Conservation (phyloP, 2,329 filamentous ascomycete species). For the Neofusicoccum sp. region DNA sequence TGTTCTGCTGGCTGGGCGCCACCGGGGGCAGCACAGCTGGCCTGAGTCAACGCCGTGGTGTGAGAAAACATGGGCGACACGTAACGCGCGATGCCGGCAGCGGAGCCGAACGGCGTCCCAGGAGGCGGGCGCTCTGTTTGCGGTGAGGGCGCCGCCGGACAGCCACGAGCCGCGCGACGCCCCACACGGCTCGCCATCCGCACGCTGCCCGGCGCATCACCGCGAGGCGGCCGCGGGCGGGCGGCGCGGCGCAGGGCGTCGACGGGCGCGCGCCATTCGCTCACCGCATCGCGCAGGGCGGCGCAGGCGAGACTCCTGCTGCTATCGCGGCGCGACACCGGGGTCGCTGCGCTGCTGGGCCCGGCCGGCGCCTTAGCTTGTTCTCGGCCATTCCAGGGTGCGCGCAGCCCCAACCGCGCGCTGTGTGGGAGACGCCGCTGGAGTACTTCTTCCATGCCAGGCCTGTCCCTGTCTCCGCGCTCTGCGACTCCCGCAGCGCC, state of each 20-base stretch:
- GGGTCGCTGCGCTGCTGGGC: background rate
- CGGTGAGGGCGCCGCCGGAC: background rate
- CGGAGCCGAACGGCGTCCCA: background rate
- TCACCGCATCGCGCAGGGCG: constrained; percentile 1
- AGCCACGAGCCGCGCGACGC: background rate
- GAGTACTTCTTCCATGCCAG: background rate
- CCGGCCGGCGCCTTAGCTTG: background rate
- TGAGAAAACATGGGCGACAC: background rate
- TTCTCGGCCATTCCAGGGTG: constrained; percentile 18
- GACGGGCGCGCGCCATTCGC: background rate
- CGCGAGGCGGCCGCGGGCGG: background rate
- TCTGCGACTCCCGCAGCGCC: background rate
- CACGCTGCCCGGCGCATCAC: background rate
- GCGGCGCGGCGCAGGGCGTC: background rate
- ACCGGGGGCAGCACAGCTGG: background rate
- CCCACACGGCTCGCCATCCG: background rate
- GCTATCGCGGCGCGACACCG: background rate
- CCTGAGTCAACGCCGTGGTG: constrained; percentile 4
- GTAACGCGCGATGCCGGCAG: background rate
- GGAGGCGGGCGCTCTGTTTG: background rate
- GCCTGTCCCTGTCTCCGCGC: background rate
- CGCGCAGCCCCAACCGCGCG: constrained; percentile 12
- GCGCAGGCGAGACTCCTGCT: no score
- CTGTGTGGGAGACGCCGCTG: background rate
- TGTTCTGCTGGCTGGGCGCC: background rate